Evolutionary conservation across 1,284 basidiomycete genomes (phyloP).

Genomic region (Phellinidium pouzarii): DNA sequence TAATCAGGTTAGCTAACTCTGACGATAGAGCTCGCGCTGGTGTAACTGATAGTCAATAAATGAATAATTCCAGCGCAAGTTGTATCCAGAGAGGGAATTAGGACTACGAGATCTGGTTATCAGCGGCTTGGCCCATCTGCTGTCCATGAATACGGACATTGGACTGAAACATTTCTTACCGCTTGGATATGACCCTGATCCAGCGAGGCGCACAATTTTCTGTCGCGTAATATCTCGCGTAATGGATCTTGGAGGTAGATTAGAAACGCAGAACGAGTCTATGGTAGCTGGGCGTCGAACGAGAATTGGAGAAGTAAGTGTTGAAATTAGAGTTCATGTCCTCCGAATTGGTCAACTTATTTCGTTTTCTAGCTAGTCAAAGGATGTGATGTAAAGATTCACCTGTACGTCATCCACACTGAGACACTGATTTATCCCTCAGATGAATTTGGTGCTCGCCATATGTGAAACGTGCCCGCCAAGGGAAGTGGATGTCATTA

Average conservation of each 20-base stretch:
- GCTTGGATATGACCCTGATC: constrained; percentile 73
- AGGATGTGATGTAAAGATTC: constrained; percentile 55
- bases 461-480: constrained; percentile 82
- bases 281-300: constrained; percentile 46
- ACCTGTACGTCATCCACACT: background rate
- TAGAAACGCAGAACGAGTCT: constrained; percentile 53
- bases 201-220: constrained; percentile 73
- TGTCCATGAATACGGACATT: constrained; percentile 81
- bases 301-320: constrained; percentile 60
- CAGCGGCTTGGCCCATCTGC: constrained; percentile 72
- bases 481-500: constrained; percentile 74
- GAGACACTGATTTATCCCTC: constrained; percentile 6
- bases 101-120: constrained; percentile 64
- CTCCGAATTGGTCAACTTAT: constrained; percentile 5
- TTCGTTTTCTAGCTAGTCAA: constrained; percentile 52
- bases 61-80: constrained; percentile 4
- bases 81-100: background rate
- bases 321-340: background rate
- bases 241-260: constrained; percentile 72
- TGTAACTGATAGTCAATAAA: too few species aligned
- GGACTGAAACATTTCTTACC: constrained; percentile 85
- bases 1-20: background rate
- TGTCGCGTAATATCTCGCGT: constrained; percentile 86
- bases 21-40: too few species aligned
- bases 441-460: constrained; percentile 76